These are phyloP conservation scores for Malassezia restricta DNA, from an alignment of 1,284 basidiomycete genomes.

Conservation along the genomic window DNA sequence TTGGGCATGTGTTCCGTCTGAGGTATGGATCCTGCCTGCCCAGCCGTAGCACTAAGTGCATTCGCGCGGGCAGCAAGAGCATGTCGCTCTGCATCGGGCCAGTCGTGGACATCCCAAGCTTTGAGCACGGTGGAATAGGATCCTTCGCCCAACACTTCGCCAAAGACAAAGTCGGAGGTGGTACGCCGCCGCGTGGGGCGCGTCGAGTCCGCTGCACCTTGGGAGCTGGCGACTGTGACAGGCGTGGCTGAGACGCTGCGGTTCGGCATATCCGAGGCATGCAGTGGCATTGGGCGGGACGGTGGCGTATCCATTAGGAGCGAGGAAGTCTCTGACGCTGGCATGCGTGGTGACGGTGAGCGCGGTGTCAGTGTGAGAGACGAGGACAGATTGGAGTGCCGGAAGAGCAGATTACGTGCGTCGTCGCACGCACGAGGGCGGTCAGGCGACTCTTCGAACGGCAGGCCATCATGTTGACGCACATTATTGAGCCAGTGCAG, in stretches of 20 bases:
- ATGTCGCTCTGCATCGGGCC: neutral
- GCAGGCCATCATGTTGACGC: neutral
- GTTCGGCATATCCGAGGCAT: no score
- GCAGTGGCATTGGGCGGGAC: neutral
- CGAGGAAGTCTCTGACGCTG: neutral
- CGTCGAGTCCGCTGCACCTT: neutral
- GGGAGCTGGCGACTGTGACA: neutral
- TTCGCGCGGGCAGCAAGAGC: neutral
- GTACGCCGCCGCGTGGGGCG: conserved; percentile 15
- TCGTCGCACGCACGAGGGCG: neutral
- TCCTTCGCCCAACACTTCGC: conserved; percentile 42
- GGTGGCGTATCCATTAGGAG: neutral
- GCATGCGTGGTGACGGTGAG: conserved; percentile 2
- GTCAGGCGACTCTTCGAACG: neutral
- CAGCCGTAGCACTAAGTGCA: conserved; percentile 8
- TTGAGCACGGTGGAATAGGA: conserved; percentile 44
- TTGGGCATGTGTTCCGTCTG: neutral
- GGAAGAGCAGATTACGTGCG: neutral
- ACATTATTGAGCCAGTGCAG: conserved; percentile 1
- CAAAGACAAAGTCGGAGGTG: conserved; percentile 41
- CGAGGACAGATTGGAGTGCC: neutral
- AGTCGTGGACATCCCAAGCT: conserved; percentile 37
- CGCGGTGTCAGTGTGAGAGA: conserved; percentile 5
- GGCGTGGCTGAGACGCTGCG: no score
- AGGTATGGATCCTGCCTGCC: neutral